A percentile compares a stretch with the other conserved stretches of the same genome.
These are phyloP conservation scores for Ascochyta rabiei DNA, from an alignment of 2,329 filamentous ascomycete genomes.

Conservation along the genomic window DNA sequence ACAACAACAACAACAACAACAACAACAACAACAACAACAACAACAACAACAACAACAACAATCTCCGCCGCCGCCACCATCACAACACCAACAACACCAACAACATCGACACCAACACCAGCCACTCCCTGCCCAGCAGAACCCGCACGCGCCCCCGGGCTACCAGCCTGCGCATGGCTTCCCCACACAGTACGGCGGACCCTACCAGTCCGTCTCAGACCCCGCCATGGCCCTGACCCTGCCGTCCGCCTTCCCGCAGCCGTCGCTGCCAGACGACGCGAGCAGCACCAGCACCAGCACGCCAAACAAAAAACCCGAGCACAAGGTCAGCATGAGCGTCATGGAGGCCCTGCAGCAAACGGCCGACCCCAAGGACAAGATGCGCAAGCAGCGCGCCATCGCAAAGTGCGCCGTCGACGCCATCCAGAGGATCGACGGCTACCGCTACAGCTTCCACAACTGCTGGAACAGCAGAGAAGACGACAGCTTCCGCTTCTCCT, in stretches of 20 bases:
- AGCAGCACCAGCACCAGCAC: not conserved
- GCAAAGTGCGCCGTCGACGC: constrained; percentile 53
- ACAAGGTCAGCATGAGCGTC: constrained; percentile 42
- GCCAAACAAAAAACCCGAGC: constrained; percentile 21
- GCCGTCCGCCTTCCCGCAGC: constrained; percentile 23
- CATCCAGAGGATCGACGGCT: constrained; percentile 54
- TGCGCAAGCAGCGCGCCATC: constrained; percentile 55
- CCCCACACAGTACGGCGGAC: not conserved
- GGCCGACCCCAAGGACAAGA: constrained; percentile 48
- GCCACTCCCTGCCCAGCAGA: constrained; percentile 17
- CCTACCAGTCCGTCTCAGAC: constrained; percentile 35
- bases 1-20: too few species aligned
- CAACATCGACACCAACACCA: not conserved
- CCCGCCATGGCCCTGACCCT: constrained; percentile 33
- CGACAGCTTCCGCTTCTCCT: constrained; percentile 55
- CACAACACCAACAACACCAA: constrained; percentile 5
- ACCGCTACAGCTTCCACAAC: constrained; percentile 58
- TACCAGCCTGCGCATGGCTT: constrained; percentile 36
- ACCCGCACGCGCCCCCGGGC: constrained; percentile 31
- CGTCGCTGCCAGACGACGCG: not conserved
- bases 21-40: not conserved
- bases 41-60: constrained; percentile 16
- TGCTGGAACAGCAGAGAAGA: constrained; percentile 56
- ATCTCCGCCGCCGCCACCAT: not conserved
- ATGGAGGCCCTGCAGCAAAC: constrained; percentile 45